Evolutionary conservation across 495 filamentous ascomycete species (phyloP), one percentile per base, ranked within the genome.

Genomic region (Xylaria castorea): DNA sequence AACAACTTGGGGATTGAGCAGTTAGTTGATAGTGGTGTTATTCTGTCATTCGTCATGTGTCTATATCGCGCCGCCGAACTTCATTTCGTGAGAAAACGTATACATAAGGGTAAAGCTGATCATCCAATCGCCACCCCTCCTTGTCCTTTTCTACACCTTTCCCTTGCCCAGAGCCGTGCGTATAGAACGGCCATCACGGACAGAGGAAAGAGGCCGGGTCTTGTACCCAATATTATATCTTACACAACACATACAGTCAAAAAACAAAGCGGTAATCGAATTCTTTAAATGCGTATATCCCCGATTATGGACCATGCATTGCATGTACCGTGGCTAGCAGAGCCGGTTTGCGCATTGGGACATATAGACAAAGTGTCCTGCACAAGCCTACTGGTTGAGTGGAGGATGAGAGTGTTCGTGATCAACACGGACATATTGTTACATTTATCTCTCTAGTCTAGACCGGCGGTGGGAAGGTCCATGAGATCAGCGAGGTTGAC

Each of bases 391-490:
- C 53, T 71, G 36, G 44, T 55, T 69, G 68, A 77, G 75, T 75
- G 73, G 75, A 75, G 76, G 72, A 68, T 38, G 12, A 32, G 34
- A 57, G n/a, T n/a, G 48, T 57, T 65, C 61, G 62, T 38, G 62
- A 27, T 71, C 70, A 71, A 55, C 62, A 55, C 62, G 70, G 50
- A 60, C 38, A 51, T 44, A 20, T 4, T 57, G 61, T 53, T 72
- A 57, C 6, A 44, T 60, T 44, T 25, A 34, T 32, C 63, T 30
- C 36, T 63, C 71, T 86, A 86, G 73, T 86, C 84, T 38, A 86
- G 79, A 67, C 83, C 82, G 25, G 81, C 83, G 48, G 76, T 80
- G n/a, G 83, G 82, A 32, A 82, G 72, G 53, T 77, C 81, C 44
- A 73, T 72, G n/a, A 78, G 68, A 48, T 78, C 81, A 25, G 75